Evolutionary conservation across 2,329 filamentous ascomycete genomes (phyloP), one percentile per base, ranked within the genome.

Genomic region (Ceratocystis eucalypticola): DNA sequence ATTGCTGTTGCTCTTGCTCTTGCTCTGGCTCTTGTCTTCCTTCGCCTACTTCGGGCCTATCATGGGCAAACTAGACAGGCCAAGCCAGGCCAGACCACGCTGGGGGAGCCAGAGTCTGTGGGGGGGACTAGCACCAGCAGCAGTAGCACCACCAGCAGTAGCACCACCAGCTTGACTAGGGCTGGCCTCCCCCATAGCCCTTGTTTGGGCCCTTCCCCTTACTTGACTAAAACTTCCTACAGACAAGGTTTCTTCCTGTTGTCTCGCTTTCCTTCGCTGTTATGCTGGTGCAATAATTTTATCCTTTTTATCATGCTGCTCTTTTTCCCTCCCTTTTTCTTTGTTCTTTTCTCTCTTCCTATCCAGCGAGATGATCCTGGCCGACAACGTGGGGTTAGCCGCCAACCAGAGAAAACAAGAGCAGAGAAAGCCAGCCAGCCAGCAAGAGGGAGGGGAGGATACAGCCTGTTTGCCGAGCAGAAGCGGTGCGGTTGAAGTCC

Each of bases 331-430:
- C 37, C 37, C 8, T 41, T 41, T 41, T 12, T 10, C 37, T 41
- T 12, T 12, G 37, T 41, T 41, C 37, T 41, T 41, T 41, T 41
- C 37, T 41, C 37, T 41, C 37, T 12, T 41, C 8, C 37, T 41
- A 12, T 41, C 1, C 37, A 12, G 37, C 10, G 37, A 41, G 37
- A 28, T 30, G 22, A 57, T 57, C 53, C 53, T 15, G 22, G 53
- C 53, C 17, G 53, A 10, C 53, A 57, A 57, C 53, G 53, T 57
- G 53, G 53, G 53, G 53, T 57, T 57, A 57, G 53, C 53, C 53
- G 53, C 53, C 53, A 57, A 10, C 17, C 7, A 57, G 53, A 57
- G 53, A 33, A 57, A 57, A 57, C 3, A 57, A 33, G 25, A 12
- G 2, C 4, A 30, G 10, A 28, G 50, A 33, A 4, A 22, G 46